Base-by-base conservation (phyloP, 345 rosid species). In the Microthlaspi erraticum region DNA sequence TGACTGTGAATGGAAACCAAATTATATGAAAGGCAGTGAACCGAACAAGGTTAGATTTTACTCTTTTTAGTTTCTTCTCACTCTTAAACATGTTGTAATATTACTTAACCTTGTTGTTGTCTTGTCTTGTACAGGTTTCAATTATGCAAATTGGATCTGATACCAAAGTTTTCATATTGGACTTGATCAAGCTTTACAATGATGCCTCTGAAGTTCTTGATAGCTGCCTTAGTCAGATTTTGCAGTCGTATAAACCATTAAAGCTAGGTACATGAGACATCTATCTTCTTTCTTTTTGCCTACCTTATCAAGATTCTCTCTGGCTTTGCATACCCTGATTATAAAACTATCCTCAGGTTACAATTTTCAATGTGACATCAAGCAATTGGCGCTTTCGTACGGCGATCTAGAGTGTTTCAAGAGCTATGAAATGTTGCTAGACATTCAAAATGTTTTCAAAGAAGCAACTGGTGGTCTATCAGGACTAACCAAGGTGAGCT, bases 1-100 rank as follows among this genome's bases (percentile, higher is more conserved):
- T 74, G 98, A 93, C 76, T 91, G 93, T 77, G 98, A 93, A 81
- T 93, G 97, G 99, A 94, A 91, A 76, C 99, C 99, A 19, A 94
- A 88, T 83, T 84, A 81, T 78, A 74, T 29, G 12, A 91, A 85
- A 82, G 95, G 95, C 59, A 63, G 85, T 80, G 81, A 81, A 77
- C 89, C 85, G 17, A 91, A 81, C 86, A 86, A 84, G 91, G 99
- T 93, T 23, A 23, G 81, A 51, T 14, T 44, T 20, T 26, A 14
- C 60, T 8, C 29, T 23, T 23, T 23, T 17, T 59, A 66, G 37
- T 46, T 37, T 68, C 14, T 39, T 63, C 36, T 1, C 66, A n/a
- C 57, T 73, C 44, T n/a, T 49, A 38, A 38, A 50, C 9, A 23
- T 60, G 41, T 31, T 23, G 14, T 60, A 17, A 23, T 17, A 53